Evolutionary conservation across 176 grass and related monocot genomes (phyloP).

Genomic region (Oryza rufipogon): DNA sequence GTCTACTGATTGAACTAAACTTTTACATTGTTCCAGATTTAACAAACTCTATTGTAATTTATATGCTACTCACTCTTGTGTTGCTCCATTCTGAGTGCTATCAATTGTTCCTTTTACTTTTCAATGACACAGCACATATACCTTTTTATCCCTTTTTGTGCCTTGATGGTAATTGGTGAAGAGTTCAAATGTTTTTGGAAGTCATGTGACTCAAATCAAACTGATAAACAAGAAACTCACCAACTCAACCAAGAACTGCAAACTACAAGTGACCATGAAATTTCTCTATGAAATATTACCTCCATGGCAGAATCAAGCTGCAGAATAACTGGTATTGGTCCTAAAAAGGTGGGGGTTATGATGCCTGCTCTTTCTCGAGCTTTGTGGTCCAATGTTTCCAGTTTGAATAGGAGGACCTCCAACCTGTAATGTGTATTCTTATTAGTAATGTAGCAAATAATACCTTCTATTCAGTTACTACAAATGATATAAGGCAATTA

Average conservation of each 20-base stretch:
- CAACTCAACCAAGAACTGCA: background rate
- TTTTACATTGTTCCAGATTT: background rate
- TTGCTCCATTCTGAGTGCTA: background rate
- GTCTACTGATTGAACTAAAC: background rate
- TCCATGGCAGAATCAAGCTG: conserved; percentile 83
- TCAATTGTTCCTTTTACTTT: background rate
- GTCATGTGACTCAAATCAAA: background rate
- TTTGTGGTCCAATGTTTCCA: conserved; percentile 94
- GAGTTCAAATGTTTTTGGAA: background rate
- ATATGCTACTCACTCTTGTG: background rate
- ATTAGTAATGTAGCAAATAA: conserved; percentile 5
- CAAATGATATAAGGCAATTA: background rate
- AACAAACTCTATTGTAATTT: background rate
- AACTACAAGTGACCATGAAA: background rate
- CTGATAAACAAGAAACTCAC: background rate
- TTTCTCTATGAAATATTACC: conserved; percentile 46
- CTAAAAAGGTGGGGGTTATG: conserved; percentile 72
- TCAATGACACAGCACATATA: background rate
- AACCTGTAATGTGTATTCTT: conserved; percentile 50
- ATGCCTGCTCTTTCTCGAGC: conserved; percentile 90
- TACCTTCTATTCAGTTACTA: background rate
- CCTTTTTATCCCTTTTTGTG: background rate
- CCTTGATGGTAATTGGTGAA: background rate
- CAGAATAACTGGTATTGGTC: conserved; percentile 84
- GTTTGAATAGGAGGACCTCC: conserved; percentile 88